These are phyloP conservation scores for Fraxinus americana DNA, from an alignment of 257 asterid species.

Conservation along the genomic window DNA sequence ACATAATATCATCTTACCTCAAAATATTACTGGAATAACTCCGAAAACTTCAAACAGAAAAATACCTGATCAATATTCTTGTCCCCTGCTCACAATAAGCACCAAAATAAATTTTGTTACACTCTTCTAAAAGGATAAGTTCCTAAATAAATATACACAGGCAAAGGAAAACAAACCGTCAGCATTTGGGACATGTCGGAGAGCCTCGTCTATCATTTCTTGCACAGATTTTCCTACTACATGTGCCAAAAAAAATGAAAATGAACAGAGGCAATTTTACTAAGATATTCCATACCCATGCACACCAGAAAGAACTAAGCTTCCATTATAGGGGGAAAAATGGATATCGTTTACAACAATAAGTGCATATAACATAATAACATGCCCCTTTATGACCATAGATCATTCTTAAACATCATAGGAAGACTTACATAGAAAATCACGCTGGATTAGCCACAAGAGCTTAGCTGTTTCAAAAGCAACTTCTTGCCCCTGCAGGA, in stretches of 20 bases:
- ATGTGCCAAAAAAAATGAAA: neutral
- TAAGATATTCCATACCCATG: neutral
- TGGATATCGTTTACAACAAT: neutral
- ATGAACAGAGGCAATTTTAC: neutral
- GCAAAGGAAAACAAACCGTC: slow-evolving; percentile 55
- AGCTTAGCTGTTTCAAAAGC: slow-evolving; percentile 97
- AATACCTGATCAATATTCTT: slow-evolving; percentile 80
- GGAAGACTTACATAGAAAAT: slow-evolving; percentile 66
- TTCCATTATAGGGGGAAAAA: too few relatives aligned
- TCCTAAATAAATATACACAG: slow-evolving; percentile 24
- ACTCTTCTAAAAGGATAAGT: slow-evolving; percentile 7
- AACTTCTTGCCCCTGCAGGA: slow-evolving; percentile 87
- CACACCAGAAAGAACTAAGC: neutral
- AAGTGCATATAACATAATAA: neutral
- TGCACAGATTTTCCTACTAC: slow-evolving; percentile 96
- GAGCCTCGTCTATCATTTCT: slow-evolving; percentile 93
- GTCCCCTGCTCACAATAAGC: slow-evolving; percentile 64
- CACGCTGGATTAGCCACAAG: slow-evolving; percentile 97
- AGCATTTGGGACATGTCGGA: slow-evolving; percentile 73
- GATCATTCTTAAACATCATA: neutral
- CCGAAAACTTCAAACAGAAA: slow-evolving; percentile 15
- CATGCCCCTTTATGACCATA: neutral
- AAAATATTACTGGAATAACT: slow-evolving; percentile 14
- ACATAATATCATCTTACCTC: slow-evolving; percentile 7
- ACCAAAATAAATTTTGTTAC: slow-evolving; percentile 25